Evolutionary conservation across 176 grass and related monocot genomes (phyloP).

Genomic region (Poa annua): DNA sequence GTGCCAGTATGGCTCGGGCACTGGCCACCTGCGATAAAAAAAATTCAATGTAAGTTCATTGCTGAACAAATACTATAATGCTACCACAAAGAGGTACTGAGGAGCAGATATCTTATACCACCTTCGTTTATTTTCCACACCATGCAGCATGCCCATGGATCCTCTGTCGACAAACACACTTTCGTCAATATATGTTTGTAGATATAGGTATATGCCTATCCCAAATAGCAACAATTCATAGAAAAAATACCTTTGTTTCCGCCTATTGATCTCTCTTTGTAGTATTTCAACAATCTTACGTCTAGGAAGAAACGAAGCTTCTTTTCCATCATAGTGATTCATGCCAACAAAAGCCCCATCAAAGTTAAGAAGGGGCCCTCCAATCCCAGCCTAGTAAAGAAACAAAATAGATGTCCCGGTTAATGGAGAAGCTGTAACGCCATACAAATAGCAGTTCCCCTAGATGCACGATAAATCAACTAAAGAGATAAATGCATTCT

Average conservation of each 20-base stretch:
- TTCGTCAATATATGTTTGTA: neutral
- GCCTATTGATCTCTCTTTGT: neutral
- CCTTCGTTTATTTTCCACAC: no score
- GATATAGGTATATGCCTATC: neutral
- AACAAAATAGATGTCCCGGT: neutral
- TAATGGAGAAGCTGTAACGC: neutral
- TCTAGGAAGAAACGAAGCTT: neutral
- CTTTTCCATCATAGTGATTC: slow-evolving; percentile 21
- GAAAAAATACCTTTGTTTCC: neutral
- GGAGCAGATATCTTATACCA: neutral
- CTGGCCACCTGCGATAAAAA: neutral
- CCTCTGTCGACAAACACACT: neutral
- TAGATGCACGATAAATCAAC: neutral
- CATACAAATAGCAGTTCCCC: neutral
- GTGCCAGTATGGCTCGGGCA: neutral
- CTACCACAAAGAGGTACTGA: neutral
- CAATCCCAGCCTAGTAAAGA: neutral
- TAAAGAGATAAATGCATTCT: neutral
- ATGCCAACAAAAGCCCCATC: slow-evolving; percentile 8
- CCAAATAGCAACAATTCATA: neutral
- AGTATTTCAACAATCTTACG: neutral
- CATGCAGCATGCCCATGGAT: neutral
- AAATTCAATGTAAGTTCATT: neutral
- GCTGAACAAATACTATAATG: neutral
- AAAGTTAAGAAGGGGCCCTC: neutral